Evolutionary conservation across 1,284 basidiomycete species (phyloP).

Genomic region (Blastosporella zonata): DNA sequence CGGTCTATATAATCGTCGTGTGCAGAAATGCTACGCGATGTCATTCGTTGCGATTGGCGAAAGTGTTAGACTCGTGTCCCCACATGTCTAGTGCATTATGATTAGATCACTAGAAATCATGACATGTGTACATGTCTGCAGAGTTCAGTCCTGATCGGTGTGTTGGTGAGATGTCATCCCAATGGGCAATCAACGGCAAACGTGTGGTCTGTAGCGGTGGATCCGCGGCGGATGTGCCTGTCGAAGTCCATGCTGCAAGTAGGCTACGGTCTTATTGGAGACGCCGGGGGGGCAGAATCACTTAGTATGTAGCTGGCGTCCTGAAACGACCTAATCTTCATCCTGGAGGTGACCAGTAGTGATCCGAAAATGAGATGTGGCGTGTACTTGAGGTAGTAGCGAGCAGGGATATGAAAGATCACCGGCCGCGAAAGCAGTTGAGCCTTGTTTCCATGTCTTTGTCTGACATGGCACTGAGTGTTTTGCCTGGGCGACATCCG

Average conservation of each 20-base stretch:
- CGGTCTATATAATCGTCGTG: too few species aligned
- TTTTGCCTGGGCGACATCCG: not conserved
- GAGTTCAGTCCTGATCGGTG: not conserved
- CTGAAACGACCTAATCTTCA: not conserved
- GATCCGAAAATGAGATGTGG: not conserved
- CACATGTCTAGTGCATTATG: too few species aligned
- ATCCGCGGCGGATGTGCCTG: not conserved
- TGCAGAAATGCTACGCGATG: too few species aligned
- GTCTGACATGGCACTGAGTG: not conserved
- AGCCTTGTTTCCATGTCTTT: not conserved
- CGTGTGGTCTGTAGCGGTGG: not conserved
- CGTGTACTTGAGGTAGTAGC: not conserved
- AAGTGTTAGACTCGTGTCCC: too few species aligned
- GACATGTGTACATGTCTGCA: not conserved
- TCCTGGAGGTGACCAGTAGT: not conserved
- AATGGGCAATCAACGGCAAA: not conserved
- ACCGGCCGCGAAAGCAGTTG: too few species aligned
- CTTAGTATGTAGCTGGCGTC: too few species aligned
- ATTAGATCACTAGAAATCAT: slow-evolving; percentile 1
- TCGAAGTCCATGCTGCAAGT: not conserved
- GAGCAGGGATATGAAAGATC: too few species aligned
- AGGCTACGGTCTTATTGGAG: too few species aligned
- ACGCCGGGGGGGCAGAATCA: too few species aligned
- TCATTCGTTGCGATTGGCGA: too few species aligned
- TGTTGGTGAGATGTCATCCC: not conserved